These are phyloP conservation scores for Psidium friedrichsthalianum DNA, from an alignment of 345 rosid genomes.

Conservation along the genomic window DNA sequence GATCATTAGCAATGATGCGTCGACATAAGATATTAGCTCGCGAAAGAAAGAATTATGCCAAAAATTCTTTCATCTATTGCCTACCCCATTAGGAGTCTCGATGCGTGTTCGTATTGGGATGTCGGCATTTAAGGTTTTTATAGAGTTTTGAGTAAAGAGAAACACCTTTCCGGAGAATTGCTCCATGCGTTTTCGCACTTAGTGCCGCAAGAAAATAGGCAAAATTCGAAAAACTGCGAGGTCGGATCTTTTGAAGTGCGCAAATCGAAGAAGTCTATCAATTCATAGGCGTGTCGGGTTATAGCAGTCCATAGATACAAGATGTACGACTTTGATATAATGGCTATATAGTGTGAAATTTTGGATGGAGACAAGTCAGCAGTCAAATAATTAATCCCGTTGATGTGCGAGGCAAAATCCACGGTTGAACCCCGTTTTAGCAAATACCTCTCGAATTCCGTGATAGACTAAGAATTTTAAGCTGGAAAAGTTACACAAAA, in stretches of 20 bases:
- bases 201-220: background rate
- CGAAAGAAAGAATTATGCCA: background rate
- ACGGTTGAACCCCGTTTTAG: background rate
- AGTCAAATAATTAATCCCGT: background rate
- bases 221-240: too few species aligned
- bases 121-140: background rate
- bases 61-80: background rate
- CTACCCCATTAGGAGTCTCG: background rate
- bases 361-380: background rate
- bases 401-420: background rate
- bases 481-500: background rate
- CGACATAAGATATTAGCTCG: background rate
- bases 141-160: background rate
- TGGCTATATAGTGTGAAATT: background rate
- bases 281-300: background rate
- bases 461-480: background rate
- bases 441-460: background rate
- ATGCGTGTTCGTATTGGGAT: background rate
- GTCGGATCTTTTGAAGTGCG: background rate
- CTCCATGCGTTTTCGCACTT: background rate
- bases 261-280: background rate
- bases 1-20: fast-evolving
- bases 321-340: background rate
- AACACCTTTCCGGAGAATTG: background rate
- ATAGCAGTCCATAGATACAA: background rate